Evolutionary conservation across 192 early-diverging fungal species (phyloP).

Genomic region (Gamsiella multidivaricata): DNA sequence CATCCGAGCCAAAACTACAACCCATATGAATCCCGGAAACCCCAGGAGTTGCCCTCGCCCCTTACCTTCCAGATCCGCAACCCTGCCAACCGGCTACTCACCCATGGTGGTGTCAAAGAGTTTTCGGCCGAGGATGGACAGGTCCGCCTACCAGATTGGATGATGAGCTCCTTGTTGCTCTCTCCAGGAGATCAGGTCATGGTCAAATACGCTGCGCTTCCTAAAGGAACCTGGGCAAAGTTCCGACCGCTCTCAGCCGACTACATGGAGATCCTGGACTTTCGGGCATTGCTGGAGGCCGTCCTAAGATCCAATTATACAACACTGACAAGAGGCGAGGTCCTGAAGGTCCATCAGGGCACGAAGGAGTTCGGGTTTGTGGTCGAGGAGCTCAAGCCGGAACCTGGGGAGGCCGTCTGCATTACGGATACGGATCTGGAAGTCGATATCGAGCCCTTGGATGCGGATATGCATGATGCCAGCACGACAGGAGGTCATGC

Average conservation of each 20-base stretch:
- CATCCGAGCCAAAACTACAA: neutral
- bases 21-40: neutral
- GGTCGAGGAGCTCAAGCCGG: constrained; percentile 76
- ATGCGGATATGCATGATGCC: constrained; percentile 20
- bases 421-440: constrained; percentile 84
- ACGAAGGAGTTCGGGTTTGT: constrained; percentile 62
- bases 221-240: constrained; percentile 74
- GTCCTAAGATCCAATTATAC: constrained; percentile 74
- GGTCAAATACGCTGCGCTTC: constrained; percentile 65
- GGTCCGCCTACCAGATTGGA: constrained; percentile 66
- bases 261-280: constrained; percentile 68
- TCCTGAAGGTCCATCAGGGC: constrained; percentile 65
- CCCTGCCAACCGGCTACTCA: constrained; percentile 51
- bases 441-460: constrained; percentile 76
- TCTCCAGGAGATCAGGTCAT: constrained; percentile 58
- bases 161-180: constrained; percentile 57
- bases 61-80: constrained; percentile 69
- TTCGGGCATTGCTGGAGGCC: constrained; percentile 73
- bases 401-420: constrained; percentile 64
- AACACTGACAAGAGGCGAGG: constrained; percentile 75
- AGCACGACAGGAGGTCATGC: neutral
- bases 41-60: constrained; percentile 62
- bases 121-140: constrained; percentile 69
- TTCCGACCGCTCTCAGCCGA: constrained; percentile 66
- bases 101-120: constrained; percentile 79